phyloP scores from a whole-genome alignment of 108 stramenopile species.

The Nannochloropsis gaditana region DNA sequence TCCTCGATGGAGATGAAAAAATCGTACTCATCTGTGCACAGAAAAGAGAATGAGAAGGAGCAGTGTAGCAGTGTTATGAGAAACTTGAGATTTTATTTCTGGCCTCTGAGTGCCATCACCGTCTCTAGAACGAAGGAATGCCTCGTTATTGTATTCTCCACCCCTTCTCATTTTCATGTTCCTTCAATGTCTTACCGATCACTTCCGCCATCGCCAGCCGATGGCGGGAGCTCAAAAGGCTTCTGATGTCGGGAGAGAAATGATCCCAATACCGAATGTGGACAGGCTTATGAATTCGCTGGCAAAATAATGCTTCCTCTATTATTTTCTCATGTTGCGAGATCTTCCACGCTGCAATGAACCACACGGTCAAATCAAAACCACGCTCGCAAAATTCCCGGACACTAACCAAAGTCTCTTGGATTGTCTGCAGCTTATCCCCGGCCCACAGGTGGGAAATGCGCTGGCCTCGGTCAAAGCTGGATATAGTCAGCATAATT shows the following conservation, averaged over 20 bases:
- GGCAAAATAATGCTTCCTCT: not conserved
- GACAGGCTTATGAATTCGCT: not conserved
- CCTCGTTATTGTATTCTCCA: too few relatives aligned
- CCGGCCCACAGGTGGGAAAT: not conserved
- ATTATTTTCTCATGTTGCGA: not conserved
- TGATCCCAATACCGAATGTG: not conserved
- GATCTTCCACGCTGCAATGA: not conserved
- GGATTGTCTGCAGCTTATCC: not conserved
- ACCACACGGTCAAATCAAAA: not conserved
- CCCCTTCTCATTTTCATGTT: too few relatives aligned
- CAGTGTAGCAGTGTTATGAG: too few relatives aligned
- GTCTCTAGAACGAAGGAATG: too few relatives aligned
- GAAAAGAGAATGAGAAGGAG: too few relatives aligned
- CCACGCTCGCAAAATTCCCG: not conserved
- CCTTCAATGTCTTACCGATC: too few relatives aligned
- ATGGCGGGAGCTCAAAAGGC: not conserved
- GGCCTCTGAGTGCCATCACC: too few relatives aligned
- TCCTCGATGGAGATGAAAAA: conserved; percentile 11
- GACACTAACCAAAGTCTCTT: not conserved
- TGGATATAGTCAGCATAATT: not conserved
- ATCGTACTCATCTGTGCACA: not conserved
- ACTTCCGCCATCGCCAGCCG: not conserved
- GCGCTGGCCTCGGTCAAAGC: not conserved
- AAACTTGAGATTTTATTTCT: too few relatives aligned
- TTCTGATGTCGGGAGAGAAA: not conserved